phyloP scores from a whole-genome alignment of 441 rosid species.

The Populus trichocarpa region DNA sequence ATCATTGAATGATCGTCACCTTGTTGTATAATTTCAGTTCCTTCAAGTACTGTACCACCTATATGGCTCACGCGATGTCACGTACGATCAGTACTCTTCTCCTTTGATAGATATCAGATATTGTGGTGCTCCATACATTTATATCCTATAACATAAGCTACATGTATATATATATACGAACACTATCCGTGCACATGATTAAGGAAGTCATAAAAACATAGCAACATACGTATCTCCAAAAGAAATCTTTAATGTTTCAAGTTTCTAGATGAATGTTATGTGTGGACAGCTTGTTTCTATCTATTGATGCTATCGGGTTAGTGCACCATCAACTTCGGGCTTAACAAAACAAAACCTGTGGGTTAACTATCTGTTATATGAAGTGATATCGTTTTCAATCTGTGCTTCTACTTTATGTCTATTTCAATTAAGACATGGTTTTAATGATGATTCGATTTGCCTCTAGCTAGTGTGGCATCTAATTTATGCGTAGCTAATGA shows the following conservation, averaged over 20 bases:
- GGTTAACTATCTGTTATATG: background rate
- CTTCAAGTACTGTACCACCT: too few species aligned
- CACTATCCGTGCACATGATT: background rate
- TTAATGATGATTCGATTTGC: background rate
- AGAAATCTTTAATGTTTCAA: too few species aligned
- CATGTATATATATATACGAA: too few species aligned
- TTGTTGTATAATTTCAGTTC: too few species aligned
- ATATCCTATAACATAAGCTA: too few species aligned
- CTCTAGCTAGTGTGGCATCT: background rate
- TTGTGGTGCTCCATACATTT: too few species aligned
- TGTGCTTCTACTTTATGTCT: background rate
- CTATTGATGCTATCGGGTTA: background rate
- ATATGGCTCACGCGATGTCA: too few species aligned
- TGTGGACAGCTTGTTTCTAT: background rate
- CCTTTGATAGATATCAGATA: too few species aligned
- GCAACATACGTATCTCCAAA: background rate
- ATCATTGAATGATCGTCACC: too few species aligned
- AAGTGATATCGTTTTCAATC: background rate
- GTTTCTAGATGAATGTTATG: background rate
- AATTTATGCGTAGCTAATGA: too few species aligned
- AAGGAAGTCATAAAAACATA: too few species aligned
- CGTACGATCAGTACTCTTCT: too few species aligned
- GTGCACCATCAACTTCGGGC: background rate
- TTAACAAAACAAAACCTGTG: background rate
- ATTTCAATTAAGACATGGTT: background rate